These are phyloP conservation scores for Anthracocystis panici-leucophaei DNA, from an alignment of 1,284 basidiomycete species.

Conservation along the genomic window DNA sequence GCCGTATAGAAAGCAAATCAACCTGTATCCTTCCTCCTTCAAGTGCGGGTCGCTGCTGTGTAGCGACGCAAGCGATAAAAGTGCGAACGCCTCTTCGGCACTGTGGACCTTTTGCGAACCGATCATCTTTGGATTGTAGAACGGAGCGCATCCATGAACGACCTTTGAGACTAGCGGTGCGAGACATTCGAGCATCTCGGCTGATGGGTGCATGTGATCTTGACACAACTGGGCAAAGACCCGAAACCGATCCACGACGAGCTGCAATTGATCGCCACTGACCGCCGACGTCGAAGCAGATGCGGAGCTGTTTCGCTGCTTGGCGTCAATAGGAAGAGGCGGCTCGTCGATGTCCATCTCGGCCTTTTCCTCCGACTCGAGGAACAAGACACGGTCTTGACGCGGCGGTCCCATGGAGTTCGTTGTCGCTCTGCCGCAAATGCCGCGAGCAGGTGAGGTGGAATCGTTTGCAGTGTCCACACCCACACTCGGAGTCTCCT, in stretches of 20 bases:
- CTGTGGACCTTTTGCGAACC: constrained; percentile 31
- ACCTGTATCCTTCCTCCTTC: constrained; percentile 24
- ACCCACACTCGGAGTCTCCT: background rate
- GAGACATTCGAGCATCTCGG: constrained; percentile 29
- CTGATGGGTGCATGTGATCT: constrained; percentile 32
- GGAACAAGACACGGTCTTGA: background rate
- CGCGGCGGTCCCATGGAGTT: constrained; percentile 10
- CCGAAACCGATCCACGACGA: constrained; percentile 30
- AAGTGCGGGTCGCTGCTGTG: constrained; percentile 15
- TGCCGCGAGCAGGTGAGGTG: background rate
- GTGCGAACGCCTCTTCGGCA: constrained; percentile 28
- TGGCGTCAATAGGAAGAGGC: constrained; percentile 10
- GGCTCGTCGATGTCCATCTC: constrained; percentile 21
- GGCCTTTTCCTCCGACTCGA: background rate
- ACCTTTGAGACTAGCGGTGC: constrained; percentile 21
- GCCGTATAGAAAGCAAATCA: constrained; percentile 36
- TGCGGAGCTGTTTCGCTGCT: constrained; percentile 25
- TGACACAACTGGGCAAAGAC: constrained; percentile 40
- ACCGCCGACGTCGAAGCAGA: constrained; percentile 15
- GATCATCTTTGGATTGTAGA: constrained; percentile 41
- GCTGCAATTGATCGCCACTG: constrained; percentile 38
- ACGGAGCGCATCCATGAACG: constrained; percentile 17
- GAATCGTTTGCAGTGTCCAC: background rate
- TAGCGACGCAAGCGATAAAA: constrained; percentile 32
- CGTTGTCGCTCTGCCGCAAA: background rate